phyloP scores from a whole-genome alignment of 2,329 filamentous ascomycete species.

The Trichoderma sp. region DNA sequence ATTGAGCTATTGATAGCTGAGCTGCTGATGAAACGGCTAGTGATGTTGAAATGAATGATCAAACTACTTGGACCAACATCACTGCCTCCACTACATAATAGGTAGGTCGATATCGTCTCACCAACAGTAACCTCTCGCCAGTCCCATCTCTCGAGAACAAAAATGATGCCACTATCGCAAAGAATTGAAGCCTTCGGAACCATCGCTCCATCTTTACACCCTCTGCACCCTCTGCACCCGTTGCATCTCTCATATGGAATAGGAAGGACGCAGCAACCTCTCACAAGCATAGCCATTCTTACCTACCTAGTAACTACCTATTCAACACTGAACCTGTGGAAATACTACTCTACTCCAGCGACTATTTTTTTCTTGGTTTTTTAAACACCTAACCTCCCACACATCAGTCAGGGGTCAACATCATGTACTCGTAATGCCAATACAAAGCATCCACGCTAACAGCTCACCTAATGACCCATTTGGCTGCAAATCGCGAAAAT shows the following conservation, averaged over 20 bases:
- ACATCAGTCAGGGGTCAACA: not conserved
- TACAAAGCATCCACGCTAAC: not conserved
- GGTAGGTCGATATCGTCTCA: not conserved
- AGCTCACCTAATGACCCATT: not conserved
- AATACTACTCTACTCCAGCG: not conserved
- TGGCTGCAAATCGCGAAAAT: not conserved
- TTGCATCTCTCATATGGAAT: not conserved
- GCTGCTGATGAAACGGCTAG: not conserved
- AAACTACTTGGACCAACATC: not conserved
- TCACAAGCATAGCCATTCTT: not conserved
- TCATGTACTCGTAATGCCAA: not conserved
- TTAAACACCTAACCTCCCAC: not conserved
- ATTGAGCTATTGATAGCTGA: not conserved
- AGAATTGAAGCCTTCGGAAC: not conserved
- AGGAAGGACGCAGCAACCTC: not conserved
- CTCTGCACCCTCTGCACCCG: not conserved
- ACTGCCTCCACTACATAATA: not conserved
- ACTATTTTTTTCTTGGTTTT: not conserved
- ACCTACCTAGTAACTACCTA: not conserved
- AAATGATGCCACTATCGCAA: too few relatives aligned
- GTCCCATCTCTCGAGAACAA: not conserved
- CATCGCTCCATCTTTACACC: not conserved
- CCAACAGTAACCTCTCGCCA: not conserved
- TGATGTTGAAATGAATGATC: not conserved
- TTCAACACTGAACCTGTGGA: not conserved